Evolutionary conservation across 805 yeast species (phyloP).

Genomic region (Kuraishia ogatae): DNA sequence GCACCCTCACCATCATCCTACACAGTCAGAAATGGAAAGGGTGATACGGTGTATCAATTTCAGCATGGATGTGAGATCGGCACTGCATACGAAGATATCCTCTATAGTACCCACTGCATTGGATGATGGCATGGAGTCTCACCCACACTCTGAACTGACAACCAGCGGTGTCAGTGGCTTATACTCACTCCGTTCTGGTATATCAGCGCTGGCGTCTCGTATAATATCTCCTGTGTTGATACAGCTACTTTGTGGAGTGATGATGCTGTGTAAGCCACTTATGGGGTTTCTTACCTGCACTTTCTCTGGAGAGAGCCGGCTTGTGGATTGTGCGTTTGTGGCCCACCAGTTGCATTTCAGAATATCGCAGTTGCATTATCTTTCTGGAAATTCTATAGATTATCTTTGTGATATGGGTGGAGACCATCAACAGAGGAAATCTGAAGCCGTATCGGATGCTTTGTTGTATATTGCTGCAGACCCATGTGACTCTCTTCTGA

Average conservation of each 20-base stretch:
- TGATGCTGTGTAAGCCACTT: neutral
- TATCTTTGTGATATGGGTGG: neutral
- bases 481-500: neutral
- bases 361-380: slow-evolving; percentile 1
- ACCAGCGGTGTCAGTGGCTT: neutral
- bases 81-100: slow-evolving; percentile 13
- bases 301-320: slow-evolving; percentile 11
- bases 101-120: neutral
- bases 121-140: neutral
- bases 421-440: neutral
- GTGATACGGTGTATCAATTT: slow-evolving; percentile 20
- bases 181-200: neutral
- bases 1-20: slow-evolving; percentile 6
- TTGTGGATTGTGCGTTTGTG: slow-evolving; percentile 1
- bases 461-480: neutral
- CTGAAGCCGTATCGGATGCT: too few species aligned
- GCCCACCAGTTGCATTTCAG: slow-evolving; percentile 9
- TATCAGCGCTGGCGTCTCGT: neutral
- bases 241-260: neutral
- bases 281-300: neutral
- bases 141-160: neutral
- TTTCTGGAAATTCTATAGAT: neutral
- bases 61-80: slow-evolving; percentile 17
- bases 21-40: slow-evolving; percentile 14
- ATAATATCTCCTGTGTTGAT: neutral